Base-by-base conservation (phyloP, 2,329 filamentous ascomycete species). In the Apiospora malaysiana region DNA sequence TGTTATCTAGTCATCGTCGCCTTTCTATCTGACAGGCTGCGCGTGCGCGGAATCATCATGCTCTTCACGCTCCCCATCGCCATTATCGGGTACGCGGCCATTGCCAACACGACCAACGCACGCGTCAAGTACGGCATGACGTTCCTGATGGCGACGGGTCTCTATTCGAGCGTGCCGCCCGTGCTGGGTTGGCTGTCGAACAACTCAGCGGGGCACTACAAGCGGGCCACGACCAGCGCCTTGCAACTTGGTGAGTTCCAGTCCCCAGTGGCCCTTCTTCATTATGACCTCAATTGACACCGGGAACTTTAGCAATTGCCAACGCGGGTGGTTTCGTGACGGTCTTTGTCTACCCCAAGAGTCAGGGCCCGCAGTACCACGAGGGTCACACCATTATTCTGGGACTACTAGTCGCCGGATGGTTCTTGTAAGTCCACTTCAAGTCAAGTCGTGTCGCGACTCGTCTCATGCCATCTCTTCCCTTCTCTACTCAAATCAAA, bases 121-220 rank as follows among this genome's bases (percentile, higher is more conserved):
- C 82, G 84, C 1, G 83, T 87, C 5, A 87, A 89, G 68, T 92
- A 91, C 74, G 89, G 85, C 49, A 91, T 91, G 88, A 91, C 90
- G 0, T 91, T 90, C 75, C 81, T 92, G 69, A 91, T 92, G 89
- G 88, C 90, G 0, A 87, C 86, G 0, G 90, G 90, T 12, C 84
- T 91, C 77, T 92, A 91, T 76, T 84, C 85, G 65, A 88, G 87
- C 56, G 89, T 92, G 0, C 90, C 90, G 0, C 88, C 86, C 23
- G 86, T 91, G 3, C 81, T 92, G 12, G 90, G 87, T 1, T 92
- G 90, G 90, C 87, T 90, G 72, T 88, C 88, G 2, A 92, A 92
- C 77, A 92, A 92, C 77, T 90, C 87, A 0, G 89, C 90, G 0
- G 90, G 88, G 0, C 91, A 93, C 76, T 93, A 92, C 76, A 93